These are phyloP conservation scores for Lentinula sp. DNA, from an alignment of 768 basidiomycete species.

Conservation along the genomic window DNA sequence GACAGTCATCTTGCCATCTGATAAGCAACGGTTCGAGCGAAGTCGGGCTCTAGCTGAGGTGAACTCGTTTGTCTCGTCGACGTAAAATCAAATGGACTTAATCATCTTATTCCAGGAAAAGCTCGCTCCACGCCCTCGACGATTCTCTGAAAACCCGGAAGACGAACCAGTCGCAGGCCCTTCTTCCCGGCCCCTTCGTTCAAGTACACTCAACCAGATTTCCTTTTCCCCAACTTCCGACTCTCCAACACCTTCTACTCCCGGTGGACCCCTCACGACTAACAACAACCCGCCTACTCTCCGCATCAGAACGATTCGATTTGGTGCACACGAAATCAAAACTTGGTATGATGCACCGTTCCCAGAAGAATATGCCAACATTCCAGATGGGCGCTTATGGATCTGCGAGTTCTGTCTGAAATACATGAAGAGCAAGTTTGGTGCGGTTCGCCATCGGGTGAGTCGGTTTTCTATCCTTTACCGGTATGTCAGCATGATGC, in stretches of 20 bases:
- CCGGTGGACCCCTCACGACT: conserved; percentile 25
- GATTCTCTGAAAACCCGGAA: conserved; percentile 15
- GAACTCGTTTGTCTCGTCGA: conserved; percentile 16
- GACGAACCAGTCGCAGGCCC: conserved; percentile 37
- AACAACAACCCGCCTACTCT: conserved; percentile 28
- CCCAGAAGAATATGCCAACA: conserved; percentile 91
- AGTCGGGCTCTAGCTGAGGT: conserved; percentile 76
- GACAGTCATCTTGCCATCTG: conserved; percentile 53
- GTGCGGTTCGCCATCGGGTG: conserved; percentile 80
- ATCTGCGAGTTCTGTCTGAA: conserved; percentile 98
- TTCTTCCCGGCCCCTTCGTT: conserved; percentile 59
- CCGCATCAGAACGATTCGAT: conserved; percentile 83
- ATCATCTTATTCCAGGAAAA: conserved; percentile 34
- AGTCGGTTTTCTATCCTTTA: conserved; percentile 20
- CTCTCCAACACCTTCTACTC: conserved; percentile 37
- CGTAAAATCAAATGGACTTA: conserved; percentile 6
- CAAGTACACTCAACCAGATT: conserved; percentile 39
- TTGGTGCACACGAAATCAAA: conserved; percentile 87
- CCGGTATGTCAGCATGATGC: neutral
- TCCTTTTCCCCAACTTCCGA: conserved; percentile 28
- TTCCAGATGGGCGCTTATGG: conserved; percentile 91
- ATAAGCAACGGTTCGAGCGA: conserved; percentile 69
- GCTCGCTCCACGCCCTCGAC: conserved; percentile 34
- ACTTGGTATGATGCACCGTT: conserved; percentile 99
- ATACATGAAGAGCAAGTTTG: conserved; percentile 94